These are phyloP conservation scores for Hypoxylon sp. DNA, from an alignment of 2,329 filamentous ascomycete genomes.

Conservation along the genomic window DNA sequence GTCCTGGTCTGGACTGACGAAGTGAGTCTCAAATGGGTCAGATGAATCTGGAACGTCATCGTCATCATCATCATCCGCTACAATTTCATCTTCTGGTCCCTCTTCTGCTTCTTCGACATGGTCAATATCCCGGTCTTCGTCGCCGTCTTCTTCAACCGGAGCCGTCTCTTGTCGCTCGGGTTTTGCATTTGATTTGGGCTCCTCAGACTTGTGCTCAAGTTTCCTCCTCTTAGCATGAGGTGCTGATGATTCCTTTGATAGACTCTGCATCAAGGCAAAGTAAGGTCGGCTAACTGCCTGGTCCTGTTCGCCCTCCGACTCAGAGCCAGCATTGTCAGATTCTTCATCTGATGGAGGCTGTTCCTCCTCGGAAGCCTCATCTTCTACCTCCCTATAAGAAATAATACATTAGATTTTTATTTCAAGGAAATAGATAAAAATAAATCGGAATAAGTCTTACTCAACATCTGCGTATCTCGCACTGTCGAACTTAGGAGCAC, in stretches of 20 bases:
- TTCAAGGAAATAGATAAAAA: background rate
- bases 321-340: slow-evolving; percentile 62
- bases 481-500: slow-evolving; percentile 60
- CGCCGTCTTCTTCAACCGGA: slow-evolving; percentile 38
- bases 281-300: slow-evolving; percentile 64
- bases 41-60: slow-evolving; percentile 63
- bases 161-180: slow-evolving; percentile 50
- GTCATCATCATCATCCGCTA: slow-evolving; percentile 63
- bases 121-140: slow-evolving; percentile 59
- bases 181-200: slow-evolving; percentile 40
- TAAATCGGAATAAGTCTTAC: slow-evolving; percentile 52
- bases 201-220: slow-evolving; percentile 58
- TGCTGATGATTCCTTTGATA: slow-evolving; percentile 60
- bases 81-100: slow-evolving; percentile 56
- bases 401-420: slow-evolving; percentile 28
- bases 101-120: slow-evolving; percentile 66
- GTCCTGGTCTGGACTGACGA: slow-evolving; percentile 76
- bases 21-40: slow-evolving; percentile 88
- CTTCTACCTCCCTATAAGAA: slow-evolving; percentile 51
- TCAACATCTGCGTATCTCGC: slow-evolving; percentile 63
- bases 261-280: slow-evolving; percentile 70
- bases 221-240: slow-evolving; percentile 72
- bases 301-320: slow-evolving; percentile 61
- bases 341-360: slow-evolving; percentile 60
- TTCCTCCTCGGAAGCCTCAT: slow-evolving; percentile 56